Evolutionary conservation across 495 filamentous ascomycete genomes (phyloP).

Genomic region (Viridothelium virens): DNA sequence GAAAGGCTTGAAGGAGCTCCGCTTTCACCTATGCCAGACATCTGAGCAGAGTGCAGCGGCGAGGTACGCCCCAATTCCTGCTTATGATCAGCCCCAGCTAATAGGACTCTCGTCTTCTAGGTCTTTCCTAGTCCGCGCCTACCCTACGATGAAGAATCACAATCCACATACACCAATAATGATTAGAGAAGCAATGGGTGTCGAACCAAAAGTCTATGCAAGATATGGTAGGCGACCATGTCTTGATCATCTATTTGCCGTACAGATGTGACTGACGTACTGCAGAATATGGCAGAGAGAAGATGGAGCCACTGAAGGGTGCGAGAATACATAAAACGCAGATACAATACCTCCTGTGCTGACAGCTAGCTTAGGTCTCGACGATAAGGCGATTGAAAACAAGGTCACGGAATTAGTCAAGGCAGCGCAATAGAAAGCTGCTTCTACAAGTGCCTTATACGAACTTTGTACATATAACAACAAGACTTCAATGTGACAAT

Average conservation of each 20-base stretch:
- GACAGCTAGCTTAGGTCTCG: constrained; percentile 53
- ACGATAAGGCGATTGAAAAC: constrained; percentile 88
- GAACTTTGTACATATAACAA: background rate
- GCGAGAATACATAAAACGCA: constrained; percentile 15
- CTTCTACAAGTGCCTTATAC: background rate
- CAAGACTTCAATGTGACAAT: background rate
- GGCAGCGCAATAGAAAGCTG: constrained; percentile 29
- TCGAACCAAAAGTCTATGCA: constrained; percentile 77
- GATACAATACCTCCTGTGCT: background rate
- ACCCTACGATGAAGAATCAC: constrained; percentile 99
- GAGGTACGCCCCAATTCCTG: constrained; percentile 49
- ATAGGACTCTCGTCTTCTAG: constrained; percentile 40
- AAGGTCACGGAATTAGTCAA: constrained; percentile 77
- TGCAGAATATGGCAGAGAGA: constrained; percentile 84
- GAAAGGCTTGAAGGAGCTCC: constrained; percentile 83
- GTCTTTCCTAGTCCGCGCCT: constrained; percentile 81
- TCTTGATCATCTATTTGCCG: background rate
- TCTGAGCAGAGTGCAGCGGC: constrained; percentile 78
- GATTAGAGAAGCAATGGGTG: constrained; percentile 80
- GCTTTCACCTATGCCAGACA: constrained; percentile 93
- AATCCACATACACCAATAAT: constrained; percentile 92
- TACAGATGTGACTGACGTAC: constrained; percentile 7
- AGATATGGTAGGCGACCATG: constrained; percentile 67
- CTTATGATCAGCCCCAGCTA: background rate
- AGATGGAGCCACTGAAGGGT: constrained; percentile 74